phyloP scores from a whole-genome alignment of 2,329 filamentous ascomycete genomes.

The Cladophialophora exuberans region DNA sequence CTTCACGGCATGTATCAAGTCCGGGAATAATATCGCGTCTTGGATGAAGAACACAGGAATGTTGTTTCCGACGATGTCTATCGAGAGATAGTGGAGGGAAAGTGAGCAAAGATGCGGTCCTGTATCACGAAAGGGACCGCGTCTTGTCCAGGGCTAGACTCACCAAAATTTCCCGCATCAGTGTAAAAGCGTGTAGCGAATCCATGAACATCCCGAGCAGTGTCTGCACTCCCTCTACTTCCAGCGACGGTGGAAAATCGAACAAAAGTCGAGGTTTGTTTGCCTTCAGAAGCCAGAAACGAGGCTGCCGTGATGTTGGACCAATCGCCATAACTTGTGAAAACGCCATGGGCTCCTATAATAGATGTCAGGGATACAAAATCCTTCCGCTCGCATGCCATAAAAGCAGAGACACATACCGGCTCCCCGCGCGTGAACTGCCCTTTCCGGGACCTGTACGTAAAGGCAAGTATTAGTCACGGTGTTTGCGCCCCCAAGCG shows the following conservation, averaged over 20 bases:
- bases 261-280: neutral
- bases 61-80: conserved; percentile 6
- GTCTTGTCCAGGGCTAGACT: neutral
- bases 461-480: neutral
- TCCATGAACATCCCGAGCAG: conserved; percentile 4
- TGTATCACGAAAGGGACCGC: neutral
- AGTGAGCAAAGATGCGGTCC: no score
- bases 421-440: conserved; percentile 2
- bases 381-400: neutral
- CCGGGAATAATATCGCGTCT: neutral
- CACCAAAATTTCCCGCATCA: conserved; percentile 3
- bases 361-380: neutral
- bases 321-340: conserved; percentile 4
- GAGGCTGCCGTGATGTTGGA: conserved; percentile 6
- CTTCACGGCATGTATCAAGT: conserved; percentile 1
- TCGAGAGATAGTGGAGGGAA: neutral
- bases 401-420: neutral
- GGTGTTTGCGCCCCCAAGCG: neutral
- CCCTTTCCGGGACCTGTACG: neutral
- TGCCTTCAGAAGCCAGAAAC: conserved; percentile 2
- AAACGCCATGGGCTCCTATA: conserved; percentile 1
- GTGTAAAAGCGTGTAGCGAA: conserved; percentile 6
- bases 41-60: conserved; percentile 2
- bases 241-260: conserved; percentile 4
- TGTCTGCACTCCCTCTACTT: conserved; percentile 1